A percentile compares a stretch with the other conserved stretches of the same genome.
phyloP scores from a whole-genome alignment of 371 early-diverging fungal species.

The Mortierella sp. region DNA sequence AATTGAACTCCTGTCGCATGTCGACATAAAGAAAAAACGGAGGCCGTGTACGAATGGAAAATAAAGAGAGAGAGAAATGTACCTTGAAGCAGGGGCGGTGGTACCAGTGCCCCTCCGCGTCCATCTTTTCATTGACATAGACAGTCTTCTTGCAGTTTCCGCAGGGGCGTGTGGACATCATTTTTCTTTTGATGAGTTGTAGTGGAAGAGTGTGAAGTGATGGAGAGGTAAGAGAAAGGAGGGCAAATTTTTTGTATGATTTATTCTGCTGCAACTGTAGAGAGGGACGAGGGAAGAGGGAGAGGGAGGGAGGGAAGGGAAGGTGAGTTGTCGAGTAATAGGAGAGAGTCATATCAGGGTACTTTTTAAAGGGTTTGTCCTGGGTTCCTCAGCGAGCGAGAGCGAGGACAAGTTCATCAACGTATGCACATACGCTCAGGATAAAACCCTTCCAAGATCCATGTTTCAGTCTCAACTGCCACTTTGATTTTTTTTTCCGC shows the following conservation, averaged over 20 bases:
- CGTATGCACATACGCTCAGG: neutral
- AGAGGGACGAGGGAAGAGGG: neutral
- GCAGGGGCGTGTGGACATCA: constrained; percentile 60
- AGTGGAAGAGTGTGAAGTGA: too few relatives aligned
- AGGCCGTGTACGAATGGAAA: neutral
- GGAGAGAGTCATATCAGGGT: neutral
- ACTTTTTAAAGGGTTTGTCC: neutral
- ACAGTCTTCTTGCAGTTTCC: constrained; percentile 69
- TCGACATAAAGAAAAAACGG: neutral
- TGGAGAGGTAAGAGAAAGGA: neutral
- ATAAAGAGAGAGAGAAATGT: neutral
- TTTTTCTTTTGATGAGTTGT: neutral
- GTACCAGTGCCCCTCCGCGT: constrained; percentile 69
- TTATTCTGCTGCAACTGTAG: neutral
- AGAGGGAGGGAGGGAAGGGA: neutral
- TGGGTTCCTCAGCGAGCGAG: neutral
- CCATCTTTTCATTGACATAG: constrained; percentile 74
- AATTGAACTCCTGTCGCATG: neutral
- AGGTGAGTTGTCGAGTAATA: neutral
- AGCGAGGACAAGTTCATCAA: neutral
- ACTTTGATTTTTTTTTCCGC: neutral
- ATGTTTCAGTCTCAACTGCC: neutral
- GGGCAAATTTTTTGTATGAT: neutral
- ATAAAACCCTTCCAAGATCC: neutral
- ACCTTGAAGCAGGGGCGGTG: constrained; percentile 72